These are phyloP conservation scores for Sclerotinia trifoliorum DNA, from an alignment of 2,329 filamentous ascomycete genomes.

Conservation along the genomic window DNA sequence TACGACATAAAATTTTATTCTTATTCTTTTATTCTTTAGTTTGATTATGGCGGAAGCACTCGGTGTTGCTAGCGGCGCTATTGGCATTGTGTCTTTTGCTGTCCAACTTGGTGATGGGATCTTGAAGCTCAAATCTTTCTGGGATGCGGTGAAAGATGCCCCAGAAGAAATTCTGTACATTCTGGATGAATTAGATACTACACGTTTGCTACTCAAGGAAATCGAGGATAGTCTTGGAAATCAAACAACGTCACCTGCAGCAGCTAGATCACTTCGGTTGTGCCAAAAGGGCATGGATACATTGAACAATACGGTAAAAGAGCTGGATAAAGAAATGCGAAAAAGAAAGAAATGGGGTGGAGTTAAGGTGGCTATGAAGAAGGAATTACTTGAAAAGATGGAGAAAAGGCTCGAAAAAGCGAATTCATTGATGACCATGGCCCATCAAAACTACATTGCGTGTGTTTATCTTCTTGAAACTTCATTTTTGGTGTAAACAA, in stretches of 20 bases:
- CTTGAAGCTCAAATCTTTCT: slow-evolving; percentile 8
- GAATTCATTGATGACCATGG: background rate
- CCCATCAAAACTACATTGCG: background rate
- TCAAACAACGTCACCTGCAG: background rate
- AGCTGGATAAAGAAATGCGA: background rate
- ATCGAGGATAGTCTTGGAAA: background rate
- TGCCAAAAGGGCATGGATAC: background rate
- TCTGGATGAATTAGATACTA: background rate
- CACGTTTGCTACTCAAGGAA: background rate
- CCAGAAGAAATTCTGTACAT: background rate
- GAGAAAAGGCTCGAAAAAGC: background rate
- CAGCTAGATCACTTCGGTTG: background rate
- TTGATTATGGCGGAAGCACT: no score
- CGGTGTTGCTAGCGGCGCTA: no score
- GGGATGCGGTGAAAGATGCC: background rate
- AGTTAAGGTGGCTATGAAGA: background rate
- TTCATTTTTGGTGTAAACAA: no score
- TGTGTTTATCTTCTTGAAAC: background rate
- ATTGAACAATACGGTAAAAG: background rate
- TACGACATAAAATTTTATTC: no score
- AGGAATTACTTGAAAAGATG: background rate
- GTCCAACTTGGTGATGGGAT: background rate
- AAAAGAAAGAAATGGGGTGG: background rate
- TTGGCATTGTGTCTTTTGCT: background rate
- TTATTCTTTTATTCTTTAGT: no score